phyloP scores from a whole-genome alignment of 441 rosid genomes.

The Pelargonium myrrhifolium region DNA sequence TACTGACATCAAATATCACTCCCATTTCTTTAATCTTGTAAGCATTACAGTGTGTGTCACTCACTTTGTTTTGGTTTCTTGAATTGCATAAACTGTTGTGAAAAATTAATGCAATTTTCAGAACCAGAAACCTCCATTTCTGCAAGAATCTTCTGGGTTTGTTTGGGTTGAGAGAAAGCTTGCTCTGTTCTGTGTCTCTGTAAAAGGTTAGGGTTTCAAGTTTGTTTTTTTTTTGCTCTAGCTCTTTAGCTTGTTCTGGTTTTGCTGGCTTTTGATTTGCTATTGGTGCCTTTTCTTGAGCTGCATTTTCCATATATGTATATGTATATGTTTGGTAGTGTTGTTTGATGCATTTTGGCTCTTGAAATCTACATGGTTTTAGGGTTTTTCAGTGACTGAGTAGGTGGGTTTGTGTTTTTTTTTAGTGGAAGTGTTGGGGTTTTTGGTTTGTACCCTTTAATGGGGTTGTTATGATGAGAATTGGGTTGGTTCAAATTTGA shows the following conservation, averaged over 20 bases:
- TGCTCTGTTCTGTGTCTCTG: conserved; percentile 16
- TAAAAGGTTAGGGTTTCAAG: conserved; percentile 11
- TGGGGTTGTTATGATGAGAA: conserved; percentile 7
- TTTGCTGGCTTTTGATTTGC: not conserved
- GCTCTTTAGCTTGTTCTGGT: conserved; percentile 3
- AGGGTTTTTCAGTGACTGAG: not conserved
- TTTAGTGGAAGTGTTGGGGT: not conserved
- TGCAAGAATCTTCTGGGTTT: not conserved
- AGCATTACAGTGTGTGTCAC: not conserved
- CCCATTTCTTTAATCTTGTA: not conserved
- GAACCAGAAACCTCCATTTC: conserved; percentile 11
- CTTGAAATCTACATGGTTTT: not conserved
- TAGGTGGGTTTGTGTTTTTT: not conserved
- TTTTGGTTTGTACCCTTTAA: not conserved
- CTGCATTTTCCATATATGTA: not conserved
- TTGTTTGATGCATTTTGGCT: not conserved
- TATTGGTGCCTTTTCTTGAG: not conserved
- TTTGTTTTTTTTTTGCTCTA: not conserved
- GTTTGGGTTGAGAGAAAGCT: not conserved
- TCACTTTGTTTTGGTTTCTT: not conserved
- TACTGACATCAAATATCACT: conserved; percentile 4
- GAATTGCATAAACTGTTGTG: not conserved
- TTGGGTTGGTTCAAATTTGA: not conserved
- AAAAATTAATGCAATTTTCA: not conserved
- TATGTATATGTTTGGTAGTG: too few species aligned